These are phyloP conservation scores for Cucurbitaria berberidis DNA, from an alignment of 2,329 filamentous ascomycete species.

Conservation along the genomic window DNA sequence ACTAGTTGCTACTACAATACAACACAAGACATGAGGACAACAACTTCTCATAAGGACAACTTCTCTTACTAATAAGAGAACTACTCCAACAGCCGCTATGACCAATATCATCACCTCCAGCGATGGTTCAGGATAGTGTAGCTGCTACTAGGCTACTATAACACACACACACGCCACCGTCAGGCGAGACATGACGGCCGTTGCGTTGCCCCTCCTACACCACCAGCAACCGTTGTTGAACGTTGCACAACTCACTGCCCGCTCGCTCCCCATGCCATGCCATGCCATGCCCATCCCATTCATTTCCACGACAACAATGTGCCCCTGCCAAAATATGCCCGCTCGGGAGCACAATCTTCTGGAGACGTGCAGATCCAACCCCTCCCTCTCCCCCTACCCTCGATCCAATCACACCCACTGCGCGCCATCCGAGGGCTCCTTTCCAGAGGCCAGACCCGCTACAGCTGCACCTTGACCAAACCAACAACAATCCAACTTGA, in stretches of 20 bases:
- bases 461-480: conserved; percentile 25
- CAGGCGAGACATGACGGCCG: conserved; percentile 8
- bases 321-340: conserved; percentile 2
- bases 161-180: conserved; percentile 15
- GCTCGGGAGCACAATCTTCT: conserved; percentile 14
- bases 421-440: conserved; percentile 12
- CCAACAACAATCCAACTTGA: no score
- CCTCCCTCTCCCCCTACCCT: no score
- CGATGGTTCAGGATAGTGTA: no score
- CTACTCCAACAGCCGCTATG: not conserved
- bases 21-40: no score
- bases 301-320: conserved; percentile 11
- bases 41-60: no score
- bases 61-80: no score
- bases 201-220: not conserved
- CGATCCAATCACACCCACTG: conserved; percentile 23
- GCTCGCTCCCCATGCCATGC: no score
- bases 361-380: conserved; percentile 29
- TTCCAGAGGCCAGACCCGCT: conserved; percentile 31
- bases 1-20: no score
- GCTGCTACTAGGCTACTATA: no score
- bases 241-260: conserved; percentile 21
- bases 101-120: not conserved
- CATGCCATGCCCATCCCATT: no score
- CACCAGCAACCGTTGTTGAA: conserved; percentile 2